Evolutionary conservation across 306 rosid genomes (phyloP).

Genomic region (Cucumis melo): DNA sequence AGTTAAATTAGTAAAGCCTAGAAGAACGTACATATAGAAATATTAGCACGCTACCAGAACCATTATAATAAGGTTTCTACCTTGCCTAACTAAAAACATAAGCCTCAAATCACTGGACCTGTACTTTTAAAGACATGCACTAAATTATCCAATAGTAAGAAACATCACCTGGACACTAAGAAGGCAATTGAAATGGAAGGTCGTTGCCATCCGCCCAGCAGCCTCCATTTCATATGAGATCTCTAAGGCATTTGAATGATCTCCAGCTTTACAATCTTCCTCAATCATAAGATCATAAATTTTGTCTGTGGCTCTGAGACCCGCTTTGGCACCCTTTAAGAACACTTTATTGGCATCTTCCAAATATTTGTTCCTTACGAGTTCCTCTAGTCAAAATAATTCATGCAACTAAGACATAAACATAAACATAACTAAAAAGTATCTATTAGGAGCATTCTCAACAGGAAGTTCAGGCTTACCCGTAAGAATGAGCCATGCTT

Average conservation of each 20-base stretch:
- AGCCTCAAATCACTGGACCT: neutral
- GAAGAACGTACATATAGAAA: neutral
- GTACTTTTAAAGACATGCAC: neutral
- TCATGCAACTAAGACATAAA: constrained; percentile 6
- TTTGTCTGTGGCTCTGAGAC: constrained; percentile 67
- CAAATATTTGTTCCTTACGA: constrained; percentile 46
- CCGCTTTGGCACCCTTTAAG: constrained; percentile 75
- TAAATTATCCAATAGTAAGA: neutral
- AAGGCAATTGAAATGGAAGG: constrained; percentile 80
- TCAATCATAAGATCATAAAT: constrained; percentile 62
- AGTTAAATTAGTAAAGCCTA: neutral
- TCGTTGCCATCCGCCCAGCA: constrained; percentile 93
- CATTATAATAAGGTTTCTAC: neutral
- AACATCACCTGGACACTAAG: constrained; percentile 82
- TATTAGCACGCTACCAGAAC: neutral
- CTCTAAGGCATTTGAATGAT: constrained; percentile 82
- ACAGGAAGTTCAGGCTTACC: constrained; percentile 20
- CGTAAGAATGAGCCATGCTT: constrained; percentile 69
- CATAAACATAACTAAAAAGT: neutral
- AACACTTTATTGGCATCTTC: constrained; percentile 80
- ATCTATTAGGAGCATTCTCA: neutral
- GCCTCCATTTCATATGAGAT: constrained; percentile 90
- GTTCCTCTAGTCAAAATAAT: constrained; percentile 46
- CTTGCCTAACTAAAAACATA: neutral
- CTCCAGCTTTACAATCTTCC: constrained; percentile 73